Percentiles rank a stretch among this genome's conserved stretches.
phyloP scores from a whole-genome alignment of 345 rosid species.

The Eucalyptus paniculata region DNA sequence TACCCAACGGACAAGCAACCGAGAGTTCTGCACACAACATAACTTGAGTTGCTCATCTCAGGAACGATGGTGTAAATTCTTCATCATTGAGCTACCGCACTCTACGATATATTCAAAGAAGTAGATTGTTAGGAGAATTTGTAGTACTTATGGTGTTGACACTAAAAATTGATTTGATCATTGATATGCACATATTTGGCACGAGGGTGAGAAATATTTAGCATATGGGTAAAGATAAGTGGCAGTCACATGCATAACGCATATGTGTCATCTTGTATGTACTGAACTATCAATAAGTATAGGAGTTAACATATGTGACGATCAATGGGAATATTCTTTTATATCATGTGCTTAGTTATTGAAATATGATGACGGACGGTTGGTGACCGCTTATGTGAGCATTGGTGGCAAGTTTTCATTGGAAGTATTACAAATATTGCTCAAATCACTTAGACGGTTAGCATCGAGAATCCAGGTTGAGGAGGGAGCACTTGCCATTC shows the following conservation, averaged over 20 bases:
- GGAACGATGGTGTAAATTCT: neutral
- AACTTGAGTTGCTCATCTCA: neutral
- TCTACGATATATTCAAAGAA: neutral
- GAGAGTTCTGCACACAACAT: neutral
- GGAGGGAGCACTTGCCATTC: neutral
- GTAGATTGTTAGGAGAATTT: neutral
- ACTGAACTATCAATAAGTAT: neutral
- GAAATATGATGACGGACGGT: neutral
- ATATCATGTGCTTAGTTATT: neutral
- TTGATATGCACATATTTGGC: neutral
- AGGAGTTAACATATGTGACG: accelerated
- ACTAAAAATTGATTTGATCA: neutral
- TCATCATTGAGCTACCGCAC: neutral
- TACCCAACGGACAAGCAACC: neutral
- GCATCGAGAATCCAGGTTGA: neutral
- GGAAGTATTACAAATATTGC: neutral
- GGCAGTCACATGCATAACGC: neutral
- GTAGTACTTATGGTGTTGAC: neutral
- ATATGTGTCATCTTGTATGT: neutral
- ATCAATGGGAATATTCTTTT: neutral
- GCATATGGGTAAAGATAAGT: neutral
- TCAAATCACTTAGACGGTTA: neutral
- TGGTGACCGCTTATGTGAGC: neutral
- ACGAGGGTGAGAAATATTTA: neutral
- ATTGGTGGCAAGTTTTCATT: neutral